Conservation (phyloP, 2,329 filamentous ascomycete species). For the Exutisphaerella laricina region DNA sequence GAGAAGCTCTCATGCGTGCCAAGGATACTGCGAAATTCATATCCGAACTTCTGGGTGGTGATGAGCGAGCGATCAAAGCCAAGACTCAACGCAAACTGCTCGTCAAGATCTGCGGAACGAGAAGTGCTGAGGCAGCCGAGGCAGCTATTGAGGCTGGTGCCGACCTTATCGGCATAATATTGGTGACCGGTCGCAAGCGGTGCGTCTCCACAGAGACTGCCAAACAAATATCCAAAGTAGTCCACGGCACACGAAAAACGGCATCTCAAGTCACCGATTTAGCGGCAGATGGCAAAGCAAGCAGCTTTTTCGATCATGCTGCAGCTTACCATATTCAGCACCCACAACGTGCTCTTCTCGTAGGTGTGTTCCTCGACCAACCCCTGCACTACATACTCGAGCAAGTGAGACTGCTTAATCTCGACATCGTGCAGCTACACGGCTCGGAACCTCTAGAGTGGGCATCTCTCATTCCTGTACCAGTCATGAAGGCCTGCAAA, state of each 20-base stretch:
- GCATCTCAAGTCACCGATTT: conserved; percentile 20
- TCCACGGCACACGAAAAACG: conserved; percentile 54
- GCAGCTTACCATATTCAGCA: conserved; percentile 42
- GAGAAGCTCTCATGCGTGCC: conserved; percentile 92
- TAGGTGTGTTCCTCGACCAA: conserved; percentile 93
- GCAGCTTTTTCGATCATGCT: conserved; percentile 67
- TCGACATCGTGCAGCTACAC: conserved; percentile 91
- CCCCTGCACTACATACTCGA: conserved; percentile 74
- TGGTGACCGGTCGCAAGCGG: conserved; percentile 75
- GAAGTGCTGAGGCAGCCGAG: conserved; percentile 71
- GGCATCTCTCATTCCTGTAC: conserved; percentile 82
- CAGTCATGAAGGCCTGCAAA: conserved; percentile 80
- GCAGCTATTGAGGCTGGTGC: conserved; percentile 80
- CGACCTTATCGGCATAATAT: conserved; percentile 87
- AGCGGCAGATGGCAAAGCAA: conserved; percentile 34
- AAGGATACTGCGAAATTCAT: conserved; percentile 79
- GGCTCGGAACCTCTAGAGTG: conserved; percentile 90
- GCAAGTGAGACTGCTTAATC: conserved; percentile 66
- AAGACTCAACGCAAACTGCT: conserved; percentile 46
- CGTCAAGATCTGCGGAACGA: conserved; percentile 94
- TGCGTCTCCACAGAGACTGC: conserved; percentile 75
- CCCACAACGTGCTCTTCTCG: conserved; percentile 65
- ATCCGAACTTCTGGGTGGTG: conserved; percentile 66
- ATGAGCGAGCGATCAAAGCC: conserved; percentile 27
- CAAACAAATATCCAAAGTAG: conserved; percentile 68